Percentiles rank a stretch among this genome's conserved stretches.
phyloP scores from a whole-genome alignment of 805 yeast species.

The Yarrowia divulgata region DNA sequence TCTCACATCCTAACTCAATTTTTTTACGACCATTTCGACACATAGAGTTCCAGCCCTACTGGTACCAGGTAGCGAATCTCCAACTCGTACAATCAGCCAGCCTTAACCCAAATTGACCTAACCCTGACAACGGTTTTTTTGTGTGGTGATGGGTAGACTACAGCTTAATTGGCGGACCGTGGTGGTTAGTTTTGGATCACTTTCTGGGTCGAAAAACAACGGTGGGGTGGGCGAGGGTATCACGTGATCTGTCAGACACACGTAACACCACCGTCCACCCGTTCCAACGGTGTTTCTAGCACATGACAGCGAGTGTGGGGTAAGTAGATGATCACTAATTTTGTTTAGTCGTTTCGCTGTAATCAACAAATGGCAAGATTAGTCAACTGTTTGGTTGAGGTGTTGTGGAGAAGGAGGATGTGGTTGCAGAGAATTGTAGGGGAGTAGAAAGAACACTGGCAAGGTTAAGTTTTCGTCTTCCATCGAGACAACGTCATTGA shows the following conservation, averaged over 20 bases:
- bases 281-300: background rate
- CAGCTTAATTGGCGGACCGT: background rate
- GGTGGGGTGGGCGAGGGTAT: too few relatives aligned
- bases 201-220: too few relatives aligned
- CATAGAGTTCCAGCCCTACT: slow-evolving; percentile 2
- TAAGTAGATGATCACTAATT: slow-evolving; percentile 14
- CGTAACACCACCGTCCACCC: too few relatives aligned
- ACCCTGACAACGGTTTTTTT: slow-evolving; percentile 13
- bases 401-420: background rate
- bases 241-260: too few relatives aligned
- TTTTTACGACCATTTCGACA: slow-evolving; percentile 2
- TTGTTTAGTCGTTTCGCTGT: slow-evolving; percentile 3
- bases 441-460: background rate
- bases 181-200: background rate
- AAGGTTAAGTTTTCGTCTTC: too few relatives aligned
- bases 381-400: background rate
- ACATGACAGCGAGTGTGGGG: slow-evolving; percentile 15
- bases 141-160: background rate
- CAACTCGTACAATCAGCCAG: too few relatives aligned
- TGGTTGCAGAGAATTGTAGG: background rate
- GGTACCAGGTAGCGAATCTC: too few relatives aligned
- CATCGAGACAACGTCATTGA: too few relatives aligned
- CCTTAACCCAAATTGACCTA: background rate
- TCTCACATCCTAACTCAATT: slow-evolving; percentile 14
- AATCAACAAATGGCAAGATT: background rate